These are phyloP conservation scores for Fusarium stilboides DNA, from an alignment of 2,329 filamentous ascomycete species.

Conservation along the genomic window DNA sequence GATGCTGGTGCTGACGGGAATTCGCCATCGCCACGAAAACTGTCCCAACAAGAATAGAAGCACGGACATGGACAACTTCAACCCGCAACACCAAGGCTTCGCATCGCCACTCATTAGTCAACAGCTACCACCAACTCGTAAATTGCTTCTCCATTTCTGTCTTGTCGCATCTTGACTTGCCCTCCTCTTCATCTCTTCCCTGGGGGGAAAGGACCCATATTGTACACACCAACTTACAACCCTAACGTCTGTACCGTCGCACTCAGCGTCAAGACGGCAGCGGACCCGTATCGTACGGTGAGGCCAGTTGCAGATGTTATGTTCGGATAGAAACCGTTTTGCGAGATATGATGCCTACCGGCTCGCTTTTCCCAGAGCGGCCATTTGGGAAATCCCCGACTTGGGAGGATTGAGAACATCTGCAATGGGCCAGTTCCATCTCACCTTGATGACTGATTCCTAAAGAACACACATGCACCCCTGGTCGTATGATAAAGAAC, in stretches of 20 bases:
- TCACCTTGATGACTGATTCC: constrained; percentile 2
- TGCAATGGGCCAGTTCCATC: constrained; percentile 16
- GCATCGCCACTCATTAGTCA: constrained; percentile 39
- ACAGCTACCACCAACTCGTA: constrained; percentile 14
- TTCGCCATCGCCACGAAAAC: constrained; percentile 23
- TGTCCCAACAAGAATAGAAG: constrained; percentile 25
- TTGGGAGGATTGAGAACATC: constrained; percentile 4
- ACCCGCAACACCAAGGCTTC: constrained; percentile 33
- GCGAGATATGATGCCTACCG: constrained; percentile 16
- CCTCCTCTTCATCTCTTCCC: constrained; percentile 3
- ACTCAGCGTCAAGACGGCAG: constrained; percentile 14
- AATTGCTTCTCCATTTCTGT: constrained; percentile 31
- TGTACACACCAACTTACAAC: constrained; percentile 14
- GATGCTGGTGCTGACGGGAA: constrained; percentile 10
- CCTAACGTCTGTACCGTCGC: constrained; percentile 4
- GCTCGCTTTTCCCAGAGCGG: constrained; percentile 11
- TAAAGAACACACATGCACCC: constrained; percentile 4
- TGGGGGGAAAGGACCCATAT: constrained; percentile 1
- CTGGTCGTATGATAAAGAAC: constrained; percentile 34
- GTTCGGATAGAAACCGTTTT: constrained; percentile 15
- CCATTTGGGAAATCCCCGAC: constrained; percentile 24
- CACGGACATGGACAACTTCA: background rate
- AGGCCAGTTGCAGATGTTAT: constrained; percentile 6
- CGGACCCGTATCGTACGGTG: constrained; percentile 16
- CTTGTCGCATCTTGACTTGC: constrained; percentile 17